Conservation (phyloP, 148 eudicot genomes). For the Rhododendron molle region DNA sequence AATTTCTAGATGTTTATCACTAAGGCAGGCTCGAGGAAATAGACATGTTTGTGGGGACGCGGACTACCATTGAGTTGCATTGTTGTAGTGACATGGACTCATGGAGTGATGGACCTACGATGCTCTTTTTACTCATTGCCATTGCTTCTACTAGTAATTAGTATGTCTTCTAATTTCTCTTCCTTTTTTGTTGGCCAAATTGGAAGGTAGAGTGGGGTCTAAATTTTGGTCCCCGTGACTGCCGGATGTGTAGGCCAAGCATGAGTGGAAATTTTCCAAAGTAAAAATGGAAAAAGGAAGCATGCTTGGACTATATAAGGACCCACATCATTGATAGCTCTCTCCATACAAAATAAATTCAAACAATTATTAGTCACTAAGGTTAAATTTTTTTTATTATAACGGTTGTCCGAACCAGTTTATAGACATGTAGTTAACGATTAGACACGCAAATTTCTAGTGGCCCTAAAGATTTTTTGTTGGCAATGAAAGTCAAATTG, state of each 20-base stretch:
- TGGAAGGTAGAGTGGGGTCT: not conserved
- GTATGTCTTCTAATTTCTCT: not conserved
- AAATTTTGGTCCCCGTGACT: not conserved
- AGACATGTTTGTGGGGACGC: too few species aligned
- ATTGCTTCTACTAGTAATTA: conserved; percentile 4
- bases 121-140: conserved; percentile 10
- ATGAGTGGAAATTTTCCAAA: not conserved
- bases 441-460: not conserved
- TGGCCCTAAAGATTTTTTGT: not conserved
- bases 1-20: not conserved
- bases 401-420: not conserved
- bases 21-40: not conserved
- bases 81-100: not conserved
- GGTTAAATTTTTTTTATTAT: not conserved
- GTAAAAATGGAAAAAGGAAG: not conserved
- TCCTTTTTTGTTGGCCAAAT: not conserved
- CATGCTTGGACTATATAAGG: not conserved
- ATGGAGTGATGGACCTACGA: not conserved
- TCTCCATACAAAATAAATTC: not conserved
- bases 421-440: not conserved
- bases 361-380: not conserved
- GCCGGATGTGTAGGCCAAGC: not conserved
- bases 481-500: not conserved
- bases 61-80: not conserved
- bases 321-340: not conserved